These are phyloP conservation scores for Eucalyptus pauciflora DNA, from an alignment of 345 rosid genomes.

Conservation along the genomic window DNA sequence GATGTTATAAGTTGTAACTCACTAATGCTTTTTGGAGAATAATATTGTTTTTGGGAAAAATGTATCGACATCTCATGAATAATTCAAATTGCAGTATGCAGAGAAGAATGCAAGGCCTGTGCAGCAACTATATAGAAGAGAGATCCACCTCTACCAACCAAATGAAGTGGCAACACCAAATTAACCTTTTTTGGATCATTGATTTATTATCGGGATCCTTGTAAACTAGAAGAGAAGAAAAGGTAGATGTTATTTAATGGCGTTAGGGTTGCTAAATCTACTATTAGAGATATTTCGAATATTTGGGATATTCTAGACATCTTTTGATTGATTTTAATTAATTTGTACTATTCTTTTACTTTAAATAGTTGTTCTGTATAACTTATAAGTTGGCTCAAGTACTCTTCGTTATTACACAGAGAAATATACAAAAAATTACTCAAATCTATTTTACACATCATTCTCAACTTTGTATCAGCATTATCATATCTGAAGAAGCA, in stretches of 20 bases:
- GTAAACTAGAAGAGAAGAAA: background rate
- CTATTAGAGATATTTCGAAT: background rate
- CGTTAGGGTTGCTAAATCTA: background rate
- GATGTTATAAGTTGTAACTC: background rate
- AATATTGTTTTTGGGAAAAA: background rate
- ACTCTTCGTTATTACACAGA: background rate
- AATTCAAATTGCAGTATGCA: slow-evolving; percentile 22
- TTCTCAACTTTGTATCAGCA: background rate
- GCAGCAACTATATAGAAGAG: slow-evolving; percentile 21
- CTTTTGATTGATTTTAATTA: background rate
- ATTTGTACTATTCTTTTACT: background rate
- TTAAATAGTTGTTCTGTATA: background rate
- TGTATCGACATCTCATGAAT: background rate
- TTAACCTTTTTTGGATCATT: background rate
- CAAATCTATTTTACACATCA: background rate
- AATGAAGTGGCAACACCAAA: background rate
- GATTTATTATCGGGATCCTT: background rate
- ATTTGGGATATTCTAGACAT: background rate
- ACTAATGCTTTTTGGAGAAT: background rate
- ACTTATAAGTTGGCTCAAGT: background rate
- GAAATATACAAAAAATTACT: background rate
- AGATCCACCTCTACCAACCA: background rate
- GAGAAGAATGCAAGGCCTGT: slow-evolving; percentile 43
- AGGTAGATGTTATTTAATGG: background rate
- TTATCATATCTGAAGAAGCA: background rate